Evolutionary conservation across 768 basidiomycete species (phyloP), one percentile per base, ranked within the genome.

Genomic region (Tricholoma furcatifolium): DNA sequence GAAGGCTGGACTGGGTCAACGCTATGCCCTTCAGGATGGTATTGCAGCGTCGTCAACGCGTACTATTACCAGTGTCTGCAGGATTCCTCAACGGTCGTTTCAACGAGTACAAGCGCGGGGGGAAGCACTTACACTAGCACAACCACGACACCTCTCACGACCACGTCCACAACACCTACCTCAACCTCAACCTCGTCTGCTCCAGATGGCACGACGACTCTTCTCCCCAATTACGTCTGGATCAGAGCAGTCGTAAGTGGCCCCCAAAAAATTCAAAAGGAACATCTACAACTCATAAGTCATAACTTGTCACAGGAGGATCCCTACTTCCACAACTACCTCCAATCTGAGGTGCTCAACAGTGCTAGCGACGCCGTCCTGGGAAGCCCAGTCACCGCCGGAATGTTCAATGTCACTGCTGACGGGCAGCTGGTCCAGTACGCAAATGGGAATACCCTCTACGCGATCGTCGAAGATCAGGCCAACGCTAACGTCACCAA

Each of bases 311-410:
- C 4, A 9, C 53, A 82, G 80, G 77, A 74, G 52, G 76, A 73
- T 32, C 81, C 81, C 3, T 80, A 82, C 65, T 83, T 82, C 76
- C 82, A 82, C 65, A 73, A 82, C 58, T 84, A 84, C 64, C 76
- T 85, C 31, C 77, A 75, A 39, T 81, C 82, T 15, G 73, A 81
- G 56, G 70, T 73, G 0, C 56, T 66, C 17, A 67, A 69, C 57
- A 75, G 72, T 15, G 71, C 74, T 6, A 72, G 73, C 0, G 66
- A 72, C 32, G 81, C 80, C 3, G 78, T 84, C 40, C 75, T 84
- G 38, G 80, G 80, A 8, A 68, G 70, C 47, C 76, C 75, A n/a
- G 67, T 62, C 49, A 73, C 62, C n/a, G 81, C 81, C 2, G 77
- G 77, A 7, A 82, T 83, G 58, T 83, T 84, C 74, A 72, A 80